Base-by-base conservation (phyloP, 352 stramenopile genomes). In the Globisporangium rhizosaccharum region DNA sequence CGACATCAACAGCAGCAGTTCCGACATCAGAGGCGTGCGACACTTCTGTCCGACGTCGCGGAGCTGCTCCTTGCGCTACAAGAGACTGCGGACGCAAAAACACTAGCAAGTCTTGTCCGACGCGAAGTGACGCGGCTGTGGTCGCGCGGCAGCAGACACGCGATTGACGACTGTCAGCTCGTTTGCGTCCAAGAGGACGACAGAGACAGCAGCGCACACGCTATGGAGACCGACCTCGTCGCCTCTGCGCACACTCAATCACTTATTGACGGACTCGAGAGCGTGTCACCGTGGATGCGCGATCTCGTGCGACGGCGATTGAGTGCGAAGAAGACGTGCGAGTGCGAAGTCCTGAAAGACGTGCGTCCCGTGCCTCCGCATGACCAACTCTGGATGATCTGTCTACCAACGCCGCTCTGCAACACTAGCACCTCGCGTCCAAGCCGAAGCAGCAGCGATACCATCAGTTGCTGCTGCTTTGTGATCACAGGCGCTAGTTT, bases 91-190 rank as follows among this genome's bases (percentile, higher is more conserved):
- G 49, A 63, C 46, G 2, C 53, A 7, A 25, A 20, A 14, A n/a
- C 41, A 17, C 50, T 67, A 9, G 17, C 15, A 20, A 33, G 18
- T 17, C 20, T 49, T 18, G 42, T 67, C 7, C 18, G 23, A 11
- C 50, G 37, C 12, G 61, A 54, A 2, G 14, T 67, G 9, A 67
- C 48, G 36, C 33, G 15, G 4, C 20, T 67, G 15, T 67, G 61
- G 61, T 25, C 23, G 46, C n/a, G 10, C 11, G 10, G 47, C 23
- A 7, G 28, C 23, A 18, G 20, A 25, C 12, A 56, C 18, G 7
- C 17, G 51, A 8, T n/a, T 62, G 15, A 33, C 25, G 51, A 49
- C 7, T 67, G 50, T 11, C 33, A 44, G 36, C n/a, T 67, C 6
- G 15, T 51, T 14, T 41, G 15, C 26, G n/a, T 10, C 18, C 30